Base-by-base conservation (phyloP, 2,329 filamentous ascomycete species). In the Gliomastix tumulicola region DNA sequence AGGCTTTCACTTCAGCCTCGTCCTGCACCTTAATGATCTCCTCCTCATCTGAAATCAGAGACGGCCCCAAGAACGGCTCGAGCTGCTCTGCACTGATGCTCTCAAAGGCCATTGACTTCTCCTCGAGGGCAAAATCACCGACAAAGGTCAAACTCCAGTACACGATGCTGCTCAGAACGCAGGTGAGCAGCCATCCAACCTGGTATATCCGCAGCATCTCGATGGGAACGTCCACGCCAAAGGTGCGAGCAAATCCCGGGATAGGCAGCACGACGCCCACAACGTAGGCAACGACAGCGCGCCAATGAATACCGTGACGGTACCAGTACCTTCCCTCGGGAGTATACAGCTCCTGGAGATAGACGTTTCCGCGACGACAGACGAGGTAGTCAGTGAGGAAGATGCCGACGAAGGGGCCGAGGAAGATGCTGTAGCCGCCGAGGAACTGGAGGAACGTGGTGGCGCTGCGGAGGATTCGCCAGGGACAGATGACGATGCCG, bases 391-490 rank as follows among this genome's bases (percentile, higher is more conserved):
- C 49, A n/a, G 40, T 39, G 32, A 50, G 41, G 46, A 51, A 50
- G 34, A 51, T 45, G 7, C 48, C 49, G 0, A 46, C 45, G 32
- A 51, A 28, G 5, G 49, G 49, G 3, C 44, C 49, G 31, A 51
- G 41, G 33, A 52, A 50, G 21, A 50, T 47, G 1, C 44, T 49
- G 39, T 49, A 51, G 4, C 45, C 45, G 13, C 42, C 44, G 7
- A 45, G 40, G 4, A 51, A 46, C 2, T 44, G 34, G 4, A 51
- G 45, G 23, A 51, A 51, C 5, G 42, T 41, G 32, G 39, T 46
- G 7, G 48, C 49, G 7, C 46, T 48, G 42, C 49, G 49, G 37
- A 49, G 46, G 28, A 51, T 44, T 21, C 36, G 43, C 49, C 49
- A 50, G 3, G 48, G 49, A 34, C 48, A 44, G 41, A 51, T 48